Evolutionary conservation across 1,284 basidiomycete species (phyloP).

Genomic region (Tilletia horrida): DNA sequence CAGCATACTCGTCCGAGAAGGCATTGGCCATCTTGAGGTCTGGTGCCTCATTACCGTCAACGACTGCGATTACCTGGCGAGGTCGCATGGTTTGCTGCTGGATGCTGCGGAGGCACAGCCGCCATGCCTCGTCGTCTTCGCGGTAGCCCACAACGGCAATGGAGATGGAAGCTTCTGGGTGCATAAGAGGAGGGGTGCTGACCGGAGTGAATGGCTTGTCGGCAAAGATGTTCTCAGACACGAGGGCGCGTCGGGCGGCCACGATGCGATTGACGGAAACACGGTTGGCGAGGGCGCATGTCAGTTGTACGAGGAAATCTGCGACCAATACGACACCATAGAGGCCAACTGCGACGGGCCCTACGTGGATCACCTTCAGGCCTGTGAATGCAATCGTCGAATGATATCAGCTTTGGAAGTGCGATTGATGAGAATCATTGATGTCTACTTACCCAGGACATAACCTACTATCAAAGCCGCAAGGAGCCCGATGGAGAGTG

Average conservation of each 20-base stretch:
- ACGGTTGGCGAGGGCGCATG: conserved; percentile 17
- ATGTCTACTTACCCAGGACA: neutral
- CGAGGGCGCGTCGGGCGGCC: neutral
- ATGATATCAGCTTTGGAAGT: neutral
- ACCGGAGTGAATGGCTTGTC: neutral
- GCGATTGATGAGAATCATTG: too few species aligned
- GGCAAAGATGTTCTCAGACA: neutral
- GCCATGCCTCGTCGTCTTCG: conserved; percentile 20
- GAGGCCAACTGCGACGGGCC: conserved; percentile 14
- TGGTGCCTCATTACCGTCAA: conserved; percentile 21
- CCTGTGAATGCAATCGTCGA: neutral
- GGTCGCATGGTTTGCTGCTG: conserved; percentile 19
- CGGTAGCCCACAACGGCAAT: conserved; percentile 23
- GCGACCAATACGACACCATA: conserved; percentile 18
- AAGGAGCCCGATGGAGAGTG: conserved; percentile 7
- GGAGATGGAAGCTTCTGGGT: conserved; percentile 19
- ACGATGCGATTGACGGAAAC: conserved; percentile 11
- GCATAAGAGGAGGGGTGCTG: conserved; percentile 6
- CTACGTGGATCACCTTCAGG: conserved; percentile 15
- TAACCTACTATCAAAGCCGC: conserved; percentile 16
- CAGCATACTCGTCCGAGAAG: conserved; percentile 18
- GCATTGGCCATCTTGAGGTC: conserved; percentile 22
- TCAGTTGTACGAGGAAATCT: conserved; percentile 19
- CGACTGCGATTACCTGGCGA: conserved; percentile 15
- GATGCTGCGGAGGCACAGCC: conserved; percentile 14